Evolutionary conservation across 768 basidiomycete species (phyloP), one percentile per base, ranked within the genome.

Genomic region (Boletus fagicola): DNA sequence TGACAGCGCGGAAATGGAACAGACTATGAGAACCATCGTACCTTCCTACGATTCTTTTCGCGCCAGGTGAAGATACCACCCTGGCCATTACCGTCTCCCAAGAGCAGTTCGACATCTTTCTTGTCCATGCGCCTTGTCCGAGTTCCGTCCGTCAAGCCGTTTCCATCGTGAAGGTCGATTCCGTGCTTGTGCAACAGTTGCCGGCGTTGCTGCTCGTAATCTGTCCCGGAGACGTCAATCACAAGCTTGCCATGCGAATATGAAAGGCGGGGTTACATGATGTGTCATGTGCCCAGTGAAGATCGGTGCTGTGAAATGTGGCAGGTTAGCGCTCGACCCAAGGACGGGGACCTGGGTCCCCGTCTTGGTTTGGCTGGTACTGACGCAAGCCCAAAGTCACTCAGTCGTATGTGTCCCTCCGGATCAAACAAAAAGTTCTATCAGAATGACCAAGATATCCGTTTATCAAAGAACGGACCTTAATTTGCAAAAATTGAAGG

Each of bases 271-370:
- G 58, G 74, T 63, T 61, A 92, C 92, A 95, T 54, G 88, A 88
- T 28, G 93, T 94, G 74, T 98, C 94, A 74, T 98, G 94, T 22
- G 93, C 92, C 95, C 95, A 97, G 74, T 96, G 95, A 57, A 94
- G 80, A 78, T 94, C 90, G 56, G 92, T 91, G 53, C 90, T 93
- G 70, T 65, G 52, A 52, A 60, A 55, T 31, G 51, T 62, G 61
- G 49, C 53, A 62, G 56, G 61, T 70, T 53, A 70, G 66, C 52
- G 50, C 50, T 46, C 11, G 40, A 44, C 13, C 55, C 49, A 63
- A 49, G 35, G 30, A 49, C 51, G 56, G 60, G 62, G 54, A 54
- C 36, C 60, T 53, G 61, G 58, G 54, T 68, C 65, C 66, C 66
- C 68, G 54, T 39, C n/a, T 49, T 42, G 43, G 60, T 51, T 64